Conservation (phyloP, 164 flowering plant genomes). For the Houttuynia cordata region DNA sequence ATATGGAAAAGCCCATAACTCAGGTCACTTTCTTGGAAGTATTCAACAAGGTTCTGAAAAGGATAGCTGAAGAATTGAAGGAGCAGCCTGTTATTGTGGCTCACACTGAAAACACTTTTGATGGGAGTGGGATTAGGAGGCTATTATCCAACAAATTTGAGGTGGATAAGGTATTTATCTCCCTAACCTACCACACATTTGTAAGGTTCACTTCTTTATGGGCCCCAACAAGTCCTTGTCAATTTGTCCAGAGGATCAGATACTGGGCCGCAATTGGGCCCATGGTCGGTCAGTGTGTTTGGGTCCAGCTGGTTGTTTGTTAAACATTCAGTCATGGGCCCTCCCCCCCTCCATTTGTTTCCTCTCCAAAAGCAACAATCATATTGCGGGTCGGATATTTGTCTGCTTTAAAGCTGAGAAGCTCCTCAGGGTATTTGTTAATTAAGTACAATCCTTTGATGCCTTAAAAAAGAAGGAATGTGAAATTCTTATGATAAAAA, state of each 20-base stretch:
- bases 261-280: neutral
- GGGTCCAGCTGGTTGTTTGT: no score
- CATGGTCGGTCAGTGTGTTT: neutral
- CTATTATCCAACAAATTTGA: slow-evolving; percentile 74
- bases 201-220: neutral
- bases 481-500: no score
- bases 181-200: neutral
- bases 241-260: neutral
- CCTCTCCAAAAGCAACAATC: neutral
- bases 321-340: no score
- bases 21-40: slow-evolving; percentile 52
- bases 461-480: no score
- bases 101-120: slow-evolving; percentile 74
- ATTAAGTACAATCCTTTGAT: no score
- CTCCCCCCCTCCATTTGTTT: no score
- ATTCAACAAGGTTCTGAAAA: slow-evolving; percentile 38
- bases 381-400: no score
- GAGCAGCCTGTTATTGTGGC: slow-evolving; percentile 92
- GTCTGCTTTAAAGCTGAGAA: no score
- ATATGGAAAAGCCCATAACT: slow-evolving; percentile 23
- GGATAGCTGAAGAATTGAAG: slow-evolving; percentile 40
- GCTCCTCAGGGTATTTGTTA: no score
- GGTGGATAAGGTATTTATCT: slow-evolving; percentile 54
- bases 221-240: neutral
- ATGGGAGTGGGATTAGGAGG: slow-evolving; percentile 73